phyloP scores from a whole-genome alignment of 1,284 basidiomycete genomes.

The Vanrija sp. region DNA sequence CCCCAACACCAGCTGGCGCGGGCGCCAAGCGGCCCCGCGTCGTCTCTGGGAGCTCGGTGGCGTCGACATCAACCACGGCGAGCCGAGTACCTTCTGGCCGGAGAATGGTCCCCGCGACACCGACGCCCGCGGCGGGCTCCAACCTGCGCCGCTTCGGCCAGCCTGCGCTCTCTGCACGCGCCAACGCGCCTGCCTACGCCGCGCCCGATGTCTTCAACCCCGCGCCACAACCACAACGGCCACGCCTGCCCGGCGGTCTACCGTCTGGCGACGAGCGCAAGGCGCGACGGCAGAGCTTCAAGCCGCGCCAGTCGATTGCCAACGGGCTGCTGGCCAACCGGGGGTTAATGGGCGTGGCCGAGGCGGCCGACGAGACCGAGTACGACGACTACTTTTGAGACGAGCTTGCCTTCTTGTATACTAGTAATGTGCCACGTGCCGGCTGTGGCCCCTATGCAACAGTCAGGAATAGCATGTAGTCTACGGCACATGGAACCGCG shows the following conservation, averaged over 20 bases:
- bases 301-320: conserved; percentile 26
- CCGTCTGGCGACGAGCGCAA: conserved; percentile 5
- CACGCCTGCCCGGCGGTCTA: conserved; percentile 20
- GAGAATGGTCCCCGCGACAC: neutral
- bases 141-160: conserved; percentile 5
- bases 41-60: conserved; percentile 3
- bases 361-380: conserved; percentile 10
- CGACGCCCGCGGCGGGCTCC: neutral
- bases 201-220: conserved; percentile 2
- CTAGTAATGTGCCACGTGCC: neutral
- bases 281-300: conserved; percentile 62
- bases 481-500: no score
- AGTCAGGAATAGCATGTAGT: no score
- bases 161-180: conserved; percentile 4
- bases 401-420: neutral
- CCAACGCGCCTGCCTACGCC: conserved; percentile 2
- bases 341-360: neutral
- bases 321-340: conserved; percentile 9
- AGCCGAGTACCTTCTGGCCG: neutral
- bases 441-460: no score
- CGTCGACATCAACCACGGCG: conserved; percentile 3
- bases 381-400: conserved; percentile 23
- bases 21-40: conserved; percentile 17
- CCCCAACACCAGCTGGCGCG: conserved; percentile 31
- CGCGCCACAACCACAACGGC: conserved; percentile 53